Evolutionary conservation across 1,284 basidiomycete genomes (phyloP), one percentile per base, ranked within the genome.

Genomic region (Neonothopanus nambi): DNA sequence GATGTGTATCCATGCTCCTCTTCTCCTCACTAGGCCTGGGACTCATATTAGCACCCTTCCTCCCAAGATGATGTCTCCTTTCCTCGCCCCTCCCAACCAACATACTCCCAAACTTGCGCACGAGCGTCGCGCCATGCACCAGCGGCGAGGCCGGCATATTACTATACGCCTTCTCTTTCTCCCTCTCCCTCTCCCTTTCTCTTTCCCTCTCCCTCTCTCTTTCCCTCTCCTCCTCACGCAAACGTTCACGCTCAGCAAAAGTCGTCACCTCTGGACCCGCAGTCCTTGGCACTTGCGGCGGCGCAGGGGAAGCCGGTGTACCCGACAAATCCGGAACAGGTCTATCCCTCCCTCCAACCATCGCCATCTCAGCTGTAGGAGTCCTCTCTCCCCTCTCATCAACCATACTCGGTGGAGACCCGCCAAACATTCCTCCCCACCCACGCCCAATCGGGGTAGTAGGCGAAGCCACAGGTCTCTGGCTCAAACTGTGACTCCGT

Each of bases 401-500:
- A 3, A 51, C 49, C 24, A 47, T 20, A n/a, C 20, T 36, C n/a
- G 52, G 46, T 42, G 46, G 37, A n/a, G n/a, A n/a, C n/a, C n/a
- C n/a, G n/a, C 37, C 35, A 28, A 51, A 50, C 43, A 45, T 47
- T 17, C 67, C 69, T 24, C 69, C 71, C 75, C 74, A 76, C 4
- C 70, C 67, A 26, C 56, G 35, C 21, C 47, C 54, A 17, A 54
- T 33, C 1, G 49, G 41, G n/a, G 36, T 42, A 49, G 69, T 64
- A 20, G 59, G 59, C n/a, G 74, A 53, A 37, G 66, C 67, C 33
- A 74, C 77, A 28, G 86, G 89, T 13, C 85, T 74, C 63, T 90
- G 87, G 59, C 85, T 89, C 61, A 93, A 76, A 64, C 86, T 89
- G 65, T 91, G 90, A 59, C 84, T 89, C 46, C 87, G 74, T 49